Percentiles rank a stretch among this genome's conserved stretches.
Conservation (phyloP, 2,329 filamentous ascomycete genomes). For the Knufia petricola region DNA sequence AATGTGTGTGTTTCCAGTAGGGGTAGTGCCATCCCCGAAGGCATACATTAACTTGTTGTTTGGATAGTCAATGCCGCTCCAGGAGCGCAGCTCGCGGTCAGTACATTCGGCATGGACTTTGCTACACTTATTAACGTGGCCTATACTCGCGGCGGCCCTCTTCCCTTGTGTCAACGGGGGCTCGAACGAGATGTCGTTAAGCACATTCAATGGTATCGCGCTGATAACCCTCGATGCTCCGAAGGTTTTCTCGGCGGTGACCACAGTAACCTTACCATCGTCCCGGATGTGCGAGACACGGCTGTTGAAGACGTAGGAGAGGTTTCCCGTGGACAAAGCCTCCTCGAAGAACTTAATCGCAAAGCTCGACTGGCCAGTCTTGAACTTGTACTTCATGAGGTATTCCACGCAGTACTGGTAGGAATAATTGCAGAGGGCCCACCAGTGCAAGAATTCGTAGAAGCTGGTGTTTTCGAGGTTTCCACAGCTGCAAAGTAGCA, state of each 20-base stretch:
- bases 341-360: constrained; percentile 39
- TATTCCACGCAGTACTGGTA: constrained; percentile 33
- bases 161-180: constrained; percentile 32
- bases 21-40: constrained; percentile 38
- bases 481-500: constrained; percentile 37
- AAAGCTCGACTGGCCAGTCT: constrained; percentile 37
- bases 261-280: constrained; percentile 27
- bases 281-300: constrained; percentile 30
- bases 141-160: constrained; percentile 29
- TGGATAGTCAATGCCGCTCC: constrained; percentile 37
- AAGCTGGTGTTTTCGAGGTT: constrained; percentile 38
- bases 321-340: constrained; percentile 30
- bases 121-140: constrained; percentile 38
- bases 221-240: constrained; percentile 30
- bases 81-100: constrained; percentile 34
- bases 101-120: constrained; percentile 41
- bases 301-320: constrained; percentile 36
- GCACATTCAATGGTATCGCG: constrained; percentile 38
- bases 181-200: constrained; percentile 33
- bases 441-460: constrained; percentile 42
- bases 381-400: constrained; percentile 36
- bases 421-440: constrained; percentile 36
- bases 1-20: constrained; percentile 39
- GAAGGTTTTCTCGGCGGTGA: constrained; percentile 26
- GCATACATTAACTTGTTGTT: constrained; percentile 36